A percentile compares a stretch with the other conserved stretches of the same genome.
These are phyloP conservation scores for Scheffersomyces stipitis DNA, from an alignment of 805 yeast genomes.

Conservation along the genomic window DNA sequence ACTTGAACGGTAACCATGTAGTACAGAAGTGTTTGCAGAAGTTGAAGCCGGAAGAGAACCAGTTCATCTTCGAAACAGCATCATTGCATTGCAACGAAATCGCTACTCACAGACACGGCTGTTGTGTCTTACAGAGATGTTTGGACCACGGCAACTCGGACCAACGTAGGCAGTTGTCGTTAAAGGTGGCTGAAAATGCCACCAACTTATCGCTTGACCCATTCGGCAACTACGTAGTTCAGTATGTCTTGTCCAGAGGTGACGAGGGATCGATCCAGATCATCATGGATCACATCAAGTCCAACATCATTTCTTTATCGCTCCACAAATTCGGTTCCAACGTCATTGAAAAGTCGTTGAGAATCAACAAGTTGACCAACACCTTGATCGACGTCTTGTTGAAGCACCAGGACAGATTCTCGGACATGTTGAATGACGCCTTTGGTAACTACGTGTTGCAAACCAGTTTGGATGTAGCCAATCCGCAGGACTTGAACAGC, in stretches of 20 bases:
- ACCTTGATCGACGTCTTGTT: slow-evolving; percentile 46
- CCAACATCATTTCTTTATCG: slow-evolving; percentile 45
- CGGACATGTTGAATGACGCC: slow-evolving; percentile 52
- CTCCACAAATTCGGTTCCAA: slow-evolving; percentile 54
- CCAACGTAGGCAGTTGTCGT: slow-evolving; percentile 69
- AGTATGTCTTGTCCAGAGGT: slow-evolving; percentile 70
- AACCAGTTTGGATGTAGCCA: slow-evolving; percentile 58
- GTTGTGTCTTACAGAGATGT: slow-evolving; percentile 80
- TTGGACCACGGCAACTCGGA: slow-evolving; percentile 78
- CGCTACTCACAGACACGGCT: slow-evolving; percentile 89
- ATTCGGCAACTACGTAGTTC: slow-evolving; percentile 95
- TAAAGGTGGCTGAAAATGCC: slow-evolving; percentile 67
- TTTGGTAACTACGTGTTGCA: slow-evolving; percentile 61
- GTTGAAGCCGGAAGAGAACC: slow-evolving; percentile 65
- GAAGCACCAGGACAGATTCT: slow-evolving; percentile 31
- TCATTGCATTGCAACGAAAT: slow-evolving; percentile 69
- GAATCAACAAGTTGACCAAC: slow-evolving; percentile 47
- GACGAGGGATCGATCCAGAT: slow-evolving; percentile 32
- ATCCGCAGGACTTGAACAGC: slow-evolving; percentile 48
- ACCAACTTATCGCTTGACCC: slow-evolving; percentile 81
- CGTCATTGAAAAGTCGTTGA: slow-evolving; percentile 49
- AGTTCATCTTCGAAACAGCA: slow-evolving; percentile 89
- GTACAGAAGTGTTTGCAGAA: slow-evolving; percentile 87
- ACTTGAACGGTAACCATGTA: slow-evolving; percentile 95
- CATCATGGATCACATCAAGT: slow-evolving; percentile 35